These are phyloP conservation scores for Metschnikowia orientalis DNA, from an alignment of 805 yeast species.

Conservation along the genomic window DNA sequence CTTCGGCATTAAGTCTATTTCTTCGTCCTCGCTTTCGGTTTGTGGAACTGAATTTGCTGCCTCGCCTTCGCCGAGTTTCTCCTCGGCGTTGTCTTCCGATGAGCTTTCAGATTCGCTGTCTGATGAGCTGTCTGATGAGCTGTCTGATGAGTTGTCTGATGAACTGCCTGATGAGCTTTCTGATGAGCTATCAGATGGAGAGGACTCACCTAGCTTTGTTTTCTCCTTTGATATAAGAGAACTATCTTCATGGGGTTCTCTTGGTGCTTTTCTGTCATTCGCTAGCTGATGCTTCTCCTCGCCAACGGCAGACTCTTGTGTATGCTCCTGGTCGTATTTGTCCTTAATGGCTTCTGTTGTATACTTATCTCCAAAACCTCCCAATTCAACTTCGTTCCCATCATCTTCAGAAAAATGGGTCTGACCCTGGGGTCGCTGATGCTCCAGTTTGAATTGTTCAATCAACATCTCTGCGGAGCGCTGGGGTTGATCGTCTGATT, in stretches of 20 bases:
- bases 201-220: too few relatives aligned
- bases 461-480: slow-evolving; percentile 14
- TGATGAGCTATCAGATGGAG: neutral
- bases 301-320: slow-evolving; percentile 1
- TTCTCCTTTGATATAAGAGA: too few relatives aligned
- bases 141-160: neutral
- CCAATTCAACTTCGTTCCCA: slow-evolving; percentile 38
- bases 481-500: neutral
- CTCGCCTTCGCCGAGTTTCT: neutral
- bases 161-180: neutral
- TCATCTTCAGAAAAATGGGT: slow-evolving; percentile 38
- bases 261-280: slow-evolving; percentile 1
- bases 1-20: slow-evolving; percentile 53
- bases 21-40: slow-evolving; percentile 17
- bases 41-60: neutral
- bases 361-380: slow-evolving; percentile 20
- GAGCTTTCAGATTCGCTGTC: neutral
- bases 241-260: neutral
- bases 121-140: too few relatives aligned
- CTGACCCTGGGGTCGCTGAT: slow-evolving; percentile 25
- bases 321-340: slow-evolving; percentile 25
- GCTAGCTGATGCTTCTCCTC: slow-evolving; percentile 5
- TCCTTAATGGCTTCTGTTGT: slow-evolving; percentile 28
- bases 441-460: slow-evolving; percentile 15
- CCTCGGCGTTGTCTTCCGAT: slow-evolving; percentile 17